Base-by-base conservation (phyloP, 257 asterid genomes). In the Petunia axillaris region DNA sequence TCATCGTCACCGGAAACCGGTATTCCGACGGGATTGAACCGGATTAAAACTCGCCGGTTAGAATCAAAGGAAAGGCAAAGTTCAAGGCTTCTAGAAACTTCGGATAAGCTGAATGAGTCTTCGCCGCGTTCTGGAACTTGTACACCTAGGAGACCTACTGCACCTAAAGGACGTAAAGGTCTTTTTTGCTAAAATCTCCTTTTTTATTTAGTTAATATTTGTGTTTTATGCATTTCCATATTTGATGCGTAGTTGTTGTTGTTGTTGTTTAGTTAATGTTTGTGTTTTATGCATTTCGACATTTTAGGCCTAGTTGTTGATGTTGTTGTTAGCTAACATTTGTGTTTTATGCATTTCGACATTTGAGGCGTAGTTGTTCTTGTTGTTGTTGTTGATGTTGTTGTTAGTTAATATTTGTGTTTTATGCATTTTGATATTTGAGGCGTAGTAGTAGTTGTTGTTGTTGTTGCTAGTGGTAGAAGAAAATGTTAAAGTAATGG, bases 21-120 rank as follows among this genome's bases (percentile, higher is more conserved):
- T 64, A 90, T 95, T 85, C 99, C 98, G 85, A 86, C 85, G 82
- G 94, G 99, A 5, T 89, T 95, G 93, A 95, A 93, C 91, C 91
- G 98, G 88, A 93, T 95, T 71, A 95, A 83, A 87, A 95, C 97
- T 84, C 90, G 97, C 54, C 76, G 85, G 40, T 82, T 75, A 63
- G 83, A 62, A 52, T 13, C 86, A 1, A 85, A 87, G 84, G 97
- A 81, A 60, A 85, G 85, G 76, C 83, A 78, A 53, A 83, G 85
- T 80, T 76, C 88, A 1, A 87, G 83, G 76, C 86, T 86, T 77
- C 92, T 85, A 16, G 76, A 46, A 16, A 94, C 87, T 80, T 83
- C 84, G 40, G 95, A 88, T 48, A 89, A 84, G 82, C 83, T 84
- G 46, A 87, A 84, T 79, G 91, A 88, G 81, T 88, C 94, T 74